Percentiles rank a stretch among this genome's conserved stretches.
These are phyloP conservation scores for Ammopiptanthus mongolicus DNA, from an alignment of 306 rosid species.

Conservation along the genomic window DNA sequence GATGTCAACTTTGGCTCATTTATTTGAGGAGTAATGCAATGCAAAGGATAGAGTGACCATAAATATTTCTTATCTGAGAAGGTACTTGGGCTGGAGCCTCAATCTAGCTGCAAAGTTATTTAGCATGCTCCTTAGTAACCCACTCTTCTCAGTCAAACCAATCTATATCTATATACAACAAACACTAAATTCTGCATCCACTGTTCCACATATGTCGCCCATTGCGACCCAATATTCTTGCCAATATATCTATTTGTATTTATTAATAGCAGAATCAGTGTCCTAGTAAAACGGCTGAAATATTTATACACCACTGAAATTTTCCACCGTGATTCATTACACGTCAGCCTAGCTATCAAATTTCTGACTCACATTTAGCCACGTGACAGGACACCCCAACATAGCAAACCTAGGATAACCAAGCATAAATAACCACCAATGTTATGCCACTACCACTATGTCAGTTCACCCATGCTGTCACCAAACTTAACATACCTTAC, in stretches of 20 bases:
- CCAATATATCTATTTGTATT: not conserved
- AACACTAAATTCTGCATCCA: not conserved
- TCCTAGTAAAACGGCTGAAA: conserved; percentile 33
- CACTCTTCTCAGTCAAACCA: not conserved
- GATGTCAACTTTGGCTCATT: too few relatives aligned
- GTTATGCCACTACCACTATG: not conserved
- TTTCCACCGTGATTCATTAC: not conserved
- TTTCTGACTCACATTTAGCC: not conserved
- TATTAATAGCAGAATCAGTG: not conserved
- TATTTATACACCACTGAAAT: not conserved
- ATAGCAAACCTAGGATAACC: not conserved
- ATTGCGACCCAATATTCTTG: not conserved
- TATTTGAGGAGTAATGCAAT: too few relatives aligned
- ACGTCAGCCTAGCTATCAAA: conserved; percentile 13
- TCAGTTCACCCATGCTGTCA: not conserved
- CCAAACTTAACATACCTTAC: not conserved
- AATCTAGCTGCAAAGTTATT: too few relatives aligned
- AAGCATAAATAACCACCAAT: not conserved
- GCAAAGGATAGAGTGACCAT: too few relatives aligned
- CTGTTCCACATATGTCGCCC: not conserved
- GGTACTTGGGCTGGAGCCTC: too few relatives aligned
- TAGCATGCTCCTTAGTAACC: too few relatives aligned
- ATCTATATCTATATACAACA: not conserved
- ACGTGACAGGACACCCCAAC: conserved; percentile 14
- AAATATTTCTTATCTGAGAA: too few relatives aligned